Base-by-base conservation (phyloP, 305 asterid genomes). In the Petunia hybrid region DNA sequence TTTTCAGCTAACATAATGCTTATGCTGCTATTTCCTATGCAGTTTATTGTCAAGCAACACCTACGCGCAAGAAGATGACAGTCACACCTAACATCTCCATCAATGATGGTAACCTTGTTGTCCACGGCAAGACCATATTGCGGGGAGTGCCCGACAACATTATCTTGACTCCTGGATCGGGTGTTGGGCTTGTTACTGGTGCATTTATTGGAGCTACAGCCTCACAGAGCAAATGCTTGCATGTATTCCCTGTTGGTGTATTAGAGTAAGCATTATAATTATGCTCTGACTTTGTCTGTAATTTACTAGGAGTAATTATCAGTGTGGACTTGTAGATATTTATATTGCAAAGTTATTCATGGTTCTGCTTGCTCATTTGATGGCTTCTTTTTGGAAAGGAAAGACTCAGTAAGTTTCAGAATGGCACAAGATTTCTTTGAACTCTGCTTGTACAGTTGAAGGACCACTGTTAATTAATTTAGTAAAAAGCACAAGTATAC, bases 171-270 rank as follows among this genome's bases (percentile, higher is more conserved):
- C 94, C 97, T n/a, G 97, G 95, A 66, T 89, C 97, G 0, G 93
- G 94, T 14, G 88, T 82, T 63, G 98, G 98, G 66, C 94, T 91
- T 14, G 89, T 91, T 56, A 90, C 82, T 22, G 98, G 98, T 87
- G 96, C 98, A 46, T 96, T 94, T 85, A 88, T 96, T 8, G 98
- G 99, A 60, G 99, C 99, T 84, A 86, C 92, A 3, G 91, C 97
- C 69, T 89, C 95, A 7, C 81, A 91, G 46, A 86, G 89, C 91
- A 93, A 93, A 85, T 91, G 98, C 89, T 85, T 92, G 67, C 99
- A 94, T 68, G 91, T 93, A 48, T 92, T 92, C 84, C 98, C 98
- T 4, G 93, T 96, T 14, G 99, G 99, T 55, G 90, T 85, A 74
- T 84, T 96, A 74, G 98, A 94, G 99, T 96, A 90, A 87, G 97